These are phyloP conservation scores for Obelidium mucronatum DNA, from an alignment of 192 early-diverging fungal genomes.

Conservation along the genomic window DNA sequence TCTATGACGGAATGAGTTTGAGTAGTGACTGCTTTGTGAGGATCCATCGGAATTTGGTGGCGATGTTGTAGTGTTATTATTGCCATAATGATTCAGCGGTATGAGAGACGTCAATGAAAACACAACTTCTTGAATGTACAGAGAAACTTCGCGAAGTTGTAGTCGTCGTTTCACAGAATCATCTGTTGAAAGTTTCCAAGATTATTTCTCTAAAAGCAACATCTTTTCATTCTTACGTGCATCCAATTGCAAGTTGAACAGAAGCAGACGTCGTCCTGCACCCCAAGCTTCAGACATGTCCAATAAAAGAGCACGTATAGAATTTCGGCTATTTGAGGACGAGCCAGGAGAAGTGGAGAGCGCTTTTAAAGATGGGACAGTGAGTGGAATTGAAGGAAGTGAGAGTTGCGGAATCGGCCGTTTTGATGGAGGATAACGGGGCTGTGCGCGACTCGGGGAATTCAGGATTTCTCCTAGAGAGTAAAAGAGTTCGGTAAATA, in stretches of 20 bases:
- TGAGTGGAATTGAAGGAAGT: constrained; percentile 29
- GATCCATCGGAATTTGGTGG: no score
- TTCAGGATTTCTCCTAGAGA: no score
- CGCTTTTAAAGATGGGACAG: constrained; percentile 26
- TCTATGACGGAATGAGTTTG: background rate
- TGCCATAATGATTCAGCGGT: constrained; percentile 7
- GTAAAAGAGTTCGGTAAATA: no score
- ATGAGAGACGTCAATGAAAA: constrained; percentile 30
- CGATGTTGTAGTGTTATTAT: background rate
- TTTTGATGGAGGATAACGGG: constrained; percentile 35
- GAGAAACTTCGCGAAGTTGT: constrained; percentile 29
- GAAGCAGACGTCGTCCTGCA: constrained; percentile 19
- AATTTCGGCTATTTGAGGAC: constrained; percentile 6
- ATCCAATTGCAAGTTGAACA: constrained; percentile 36
- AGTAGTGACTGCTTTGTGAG: background rate
- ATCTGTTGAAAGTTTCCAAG: background rate
- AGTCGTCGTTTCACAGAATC: constrained; percentile 21
- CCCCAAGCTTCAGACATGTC: constrained; percentile 38
- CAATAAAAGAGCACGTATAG: constrained; percentile 24
- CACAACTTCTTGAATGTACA: constrained; percentile 39
- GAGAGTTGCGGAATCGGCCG: constrained; percentile 27
- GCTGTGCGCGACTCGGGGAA: background rate
- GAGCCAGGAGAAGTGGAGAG: constrained; percentile 1
- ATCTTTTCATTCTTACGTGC: background rate
- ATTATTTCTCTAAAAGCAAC: background rate